phyloP scores from a whole-genome alignment of 805 yeast species.

The Candida andamanensis region DNA sequence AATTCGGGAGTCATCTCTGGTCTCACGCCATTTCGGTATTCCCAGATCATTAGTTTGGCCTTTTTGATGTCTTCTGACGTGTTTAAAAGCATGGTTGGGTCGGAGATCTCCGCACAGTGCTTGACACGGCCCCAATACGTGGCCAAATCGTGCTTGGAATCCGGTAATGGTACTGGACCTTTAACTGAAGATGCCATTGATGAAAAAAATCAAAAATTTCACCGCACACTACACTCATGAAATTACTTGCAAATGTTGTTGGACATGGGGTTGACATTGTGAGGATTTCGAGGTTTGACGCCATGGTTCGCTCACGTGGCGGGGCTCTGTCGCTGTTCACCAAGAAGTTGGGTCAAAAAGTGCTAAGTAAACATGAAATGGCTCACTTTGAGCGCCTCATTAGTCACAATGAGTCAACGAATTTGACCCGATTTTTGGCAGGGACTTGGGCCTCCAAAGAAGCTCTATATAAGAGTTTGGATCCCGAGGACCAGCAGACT shows the following conservation, averaged over 20 bases:
- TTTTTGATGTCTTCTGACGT: conserved; percentile 55
- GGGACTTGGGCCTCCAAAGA: conserved; percentile 72
- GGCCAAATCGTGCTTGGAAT: conserved; percentile 69
- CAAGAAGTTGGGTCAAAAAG: conserved; percentile 37
- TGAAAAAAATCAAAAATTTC: conserved; percentile 2
- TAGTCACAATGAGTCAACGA: conserved; percentile 13
- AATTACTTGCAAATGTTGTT: conserved; percentile 14
- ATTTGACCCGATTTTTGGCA: conserved; percentile 38
- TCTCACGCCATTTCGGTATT: conserved; percentile 65
- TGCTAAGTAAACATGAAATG: conserved; percentile 37
- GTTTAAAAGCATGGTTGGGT: conserved; percentile 83
- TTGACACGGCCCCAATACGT: conserved; percentile 92
- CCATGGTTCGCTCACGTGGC: conserved; percentile 29
- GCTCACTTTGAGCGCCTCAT: conserved; percentile 21
- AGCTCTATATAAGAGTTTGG: conserved; percentile 62
- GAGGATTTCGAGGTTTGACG: conserved; percentile 40
- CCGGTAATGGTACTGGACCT: conserved; percentile 77
- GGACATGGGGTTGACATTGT: conserved; percentile 60
- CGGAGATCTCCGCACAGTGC: conserved; percentile 90
- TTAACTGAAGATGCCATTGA: conserved; percentile 84
- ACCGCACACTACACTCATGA: conserved; percentile 2
- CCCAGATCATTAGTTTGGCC: conserved; percentile 64
- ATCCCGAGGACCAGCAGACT: conserved; percentile 39
- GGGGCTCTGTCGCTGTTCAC: conserved; percentile 5
- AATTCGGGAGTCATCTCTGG: conserved; percentile 68